Evolutionary conservation across 352 stramenopile genomes (phyloP), one percentile per base, ranked within the genome.

Genomic region (Phytophthora ohioensis): DNA sequence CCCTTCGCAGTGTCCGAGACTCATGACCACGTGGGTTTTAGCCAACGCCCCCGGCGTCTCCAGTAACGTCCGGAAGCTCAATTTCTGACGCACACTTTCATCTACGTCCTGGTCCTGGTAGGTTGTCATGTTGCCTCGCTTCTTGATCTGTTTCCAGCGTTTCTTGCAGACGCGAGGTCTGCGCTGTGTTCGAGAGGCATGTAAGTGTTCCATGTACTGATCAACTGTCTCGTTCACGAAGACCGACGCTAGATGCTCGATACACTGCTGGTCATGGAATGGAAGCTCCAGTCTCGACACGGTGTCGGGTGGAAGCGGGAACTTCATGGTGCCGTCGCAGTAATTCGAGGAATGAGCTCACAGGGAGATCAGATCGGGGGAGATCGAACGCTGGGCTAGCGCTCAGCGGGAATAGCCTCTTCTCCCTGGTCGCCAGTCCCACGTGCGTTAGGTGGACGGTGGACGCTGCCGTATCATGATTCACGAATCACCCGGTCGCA

Each of bases 121-220:
- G 42, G 76, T 47, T 13, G 59, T 63, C 72, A 79, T 73, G 36
- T 71, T 53, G 49, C 47, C 72, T 0, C 68, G 58, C 51, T 68
- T 79, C 53, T 72, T 72, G 58, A 79, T 76, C 60, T 71, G 41
- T 42, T 76, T 79, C 72, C 72, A 79, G 32, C 68, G 72, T 30
- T 69, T 71, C 53, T 57, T 73, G 36, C 63, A 69, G n/a, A 76
- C 39, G 4, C 60, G 55, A 7, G 58, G 61, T 21, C 46, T 48
- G 31, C 41, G 51, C 38, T 73, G 48, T 34, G 17, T 46, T 9
- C 56, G 56, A 2, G 57, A 34, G 9, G 53, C 34, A 30, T 65
- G 36, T 34, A 79, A 47, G 12, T 75, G 58, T 41, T 79, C 67
- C 57, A 76, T 55, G 60, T 79, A 79, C 67, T 79, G 72, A 32